A percentile compares a stretch with the other conserved stretches of the same genome.
These are phyloP conservation scores for Turritis glabra DNA, from an alignment of 345 rosid species.

Conservation along the genomic window DNA sequence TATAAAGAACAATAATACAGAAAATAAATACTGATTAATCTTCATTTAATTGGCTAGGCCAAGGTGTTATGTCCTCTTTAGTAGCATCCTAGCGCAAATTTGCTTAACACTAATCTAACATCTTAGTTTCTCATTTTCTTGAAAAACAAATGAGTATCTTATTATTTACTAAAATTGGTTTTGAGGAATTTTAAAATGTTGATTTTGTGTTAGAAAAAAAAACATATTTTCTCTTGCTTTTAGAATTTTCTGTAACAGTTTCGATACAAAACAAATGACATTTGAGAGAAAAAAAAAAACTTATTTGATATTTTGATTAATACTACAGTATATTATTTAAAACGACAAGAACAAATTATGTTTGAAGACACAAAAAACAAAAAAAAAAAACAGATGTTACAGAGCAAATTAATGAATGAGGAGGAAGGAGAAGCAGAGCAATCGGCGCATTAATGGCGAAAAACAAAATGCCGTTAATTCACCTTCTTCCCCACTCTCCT, in stretches of 20 bases:
- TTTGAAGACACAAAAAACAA: too few species aligned
- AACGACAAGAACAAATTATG: slow-evolving; percentile 1
- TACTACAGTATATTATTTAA: not conserved
- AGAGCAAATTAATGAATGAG: slow-evolving; percentile 36
- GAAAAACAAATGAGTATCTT: not conserved
- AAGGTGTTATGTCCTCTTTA: too few species aligned
- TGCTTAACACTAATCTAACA: not conserved
- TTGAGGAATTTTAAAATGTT: not conserved
- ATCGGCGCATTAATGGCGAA: slow-evolving; percentile 60
- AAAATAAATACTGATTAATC: not conserved
- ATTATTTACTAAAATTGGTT: not conserved
- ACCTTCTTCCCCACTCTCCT: slow-evolving; percentile 39
- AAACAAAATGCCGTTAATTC: slow-evolving; percentile 50
- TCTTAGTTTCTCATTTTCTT: not conserved
- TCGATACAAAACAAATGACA: not conserved
- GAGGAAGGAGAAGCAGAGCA: slow-evolving; percentile 41
- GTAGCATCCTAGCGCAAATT: too few species aligned
- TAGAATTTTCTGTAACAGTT: not conserved
- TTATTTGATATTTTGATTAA: not conserved
- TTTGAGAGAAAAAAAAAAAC: too few species aligned
- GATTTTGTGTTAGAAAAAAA: not conserved
- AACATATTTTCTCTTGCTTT: not conserved
- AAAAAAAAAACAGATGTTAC: slow-evolving; percentile 21
- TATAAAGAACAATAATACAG: not conserved
- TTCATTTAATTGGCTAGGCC: too few species aligned